Percentiles rank a stretch among this genome's conserved stretches.
Evolutionary conservation across 2,329 filamentous ascomycete species (phyloP).

Genomic region (Fusarium cicatricum): DNA sequence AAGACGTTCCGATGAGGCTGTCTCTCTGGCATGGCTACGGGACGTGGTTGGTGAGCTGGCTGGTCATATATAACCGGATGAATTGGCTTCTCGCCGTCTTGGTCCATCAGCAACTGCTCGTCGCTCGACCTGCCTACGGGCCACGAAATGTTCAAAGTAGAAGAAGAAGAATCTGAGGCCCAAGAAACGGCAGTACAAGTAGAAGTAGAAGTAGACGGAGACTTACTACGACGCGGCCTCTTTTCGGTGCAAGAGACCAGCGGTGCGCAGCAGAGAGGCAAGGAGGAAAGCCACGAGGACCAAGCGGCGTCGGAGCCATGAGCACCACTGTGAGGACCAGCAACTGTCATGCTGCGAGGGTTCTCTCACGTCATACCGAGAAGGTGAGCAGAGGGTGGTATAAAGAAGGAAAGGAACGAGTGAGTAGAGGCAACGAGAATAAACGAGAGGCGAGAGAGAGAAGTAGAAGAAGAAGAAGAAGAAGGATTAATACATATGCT

Average conservation of each 20-base stretch:
- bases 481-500: conserved; percentile 14
- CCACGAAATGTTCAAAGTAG: conserved; percentile 39
- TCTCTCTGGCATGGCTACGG: conserved; percentile 38
- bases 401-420: conserved; percentile 20
- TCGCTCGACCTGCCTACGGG: conserved; percentile 39
- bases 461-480: conserved; percentile 7
- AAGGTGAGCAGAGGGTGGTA: conserved; percentile 2
- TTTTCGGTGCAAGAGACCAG: conserved; percentile 50
- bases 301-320: conserved; percentile 52
- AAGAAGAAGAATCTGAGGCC: conserved; percentile 36
- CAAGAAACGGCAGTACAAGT: conserved; percentile 25
- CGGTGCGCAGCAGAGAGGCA: conserved; percentile 57
- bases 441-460: conserved; percentile 9
- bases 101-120: conserved; percentile 43
- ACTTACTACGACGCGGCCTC: conserved; percentile 52
- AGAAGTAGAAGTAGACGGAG: conserved; percentile 33
- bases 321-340: conserved; percentile 53
- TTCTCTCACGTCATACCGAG: conserved; percentile 39
- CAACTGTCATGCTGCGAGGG: conserved; percentile 50
- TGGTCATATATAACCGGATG: conserved; percentile 42
- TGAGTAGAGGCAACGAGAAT: conserved; percentile 21
- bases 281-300: conserved; percentile 57
- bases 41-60: conserved; percentile 40
- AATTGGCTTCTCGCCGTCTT: conserved; percentile 45
- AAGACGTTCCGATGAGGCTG: conserved; percentile 24